Evolutionary conservation across 2,329 filamentous ascomycete species (phyloP).

Genomic region (Bipolaris sorokiniana): DNA sequence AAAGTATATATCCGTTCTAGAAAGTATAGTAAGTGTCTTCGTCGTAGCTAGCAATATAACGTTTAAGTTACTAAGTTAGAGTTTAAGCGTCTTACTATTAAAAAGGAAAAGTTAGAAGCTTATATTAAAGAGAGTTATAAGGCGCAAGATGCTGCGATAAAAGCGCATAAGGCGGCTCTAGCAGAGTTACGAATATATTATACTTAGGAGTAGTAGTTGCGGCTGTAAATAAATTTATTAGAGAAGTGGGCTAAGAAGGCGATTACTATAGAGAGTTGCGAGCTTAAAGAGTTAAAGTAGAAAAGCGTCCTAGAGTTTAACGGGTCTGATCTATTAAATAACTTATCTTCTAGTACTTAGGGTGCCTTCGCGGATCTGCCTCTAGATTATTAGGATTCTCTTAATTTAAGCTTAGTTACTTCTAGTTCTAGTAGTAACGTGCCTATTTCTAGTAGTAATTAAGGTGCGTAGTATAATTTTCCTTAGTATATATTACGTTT

Average conservation of each 20-base stretch:
- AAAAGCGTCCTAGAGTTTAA: neutral
- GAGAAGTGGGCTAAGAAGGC: neutral
- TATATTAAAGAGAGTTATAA: neutral
- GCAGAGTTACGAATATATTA: neutral
- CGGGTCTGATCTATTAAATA: no score
- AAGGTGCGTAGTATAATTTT: no score
- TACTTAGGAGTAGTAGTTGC: neutral
- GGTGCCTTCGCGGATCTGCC: neutral
- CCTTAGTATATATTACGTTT: no score
- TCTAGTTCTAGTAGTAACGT: no score
- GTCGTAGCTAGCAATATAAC: neutral
- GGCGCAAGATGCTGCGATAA: neutral
- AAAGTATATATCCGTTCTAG: neutral
- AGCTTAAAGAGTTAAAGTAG: neutral
- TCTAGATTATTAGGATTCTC: neutral
- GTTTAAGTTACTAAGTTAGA: neutral
- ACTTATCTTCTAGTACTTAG: neutral
- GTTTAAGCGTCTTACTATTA: neutral
- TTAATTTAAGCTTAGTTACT: neutral
- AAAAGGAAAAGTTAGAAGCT: neutral
- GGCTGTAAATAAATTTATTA: neutral
- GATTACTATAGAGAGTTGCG: neutral
- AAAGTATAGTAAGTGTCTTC: slow-evolving; percentile 4
- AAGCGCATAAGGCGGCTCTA: neutral
- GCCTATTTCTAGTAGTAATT: no score